These are phyloP conservation scores for Clarireedia homoeocarpa DNA, from an alignment of 2,329 filamentous ascomycete genomes.

Conservation along the genomic window DNA sequence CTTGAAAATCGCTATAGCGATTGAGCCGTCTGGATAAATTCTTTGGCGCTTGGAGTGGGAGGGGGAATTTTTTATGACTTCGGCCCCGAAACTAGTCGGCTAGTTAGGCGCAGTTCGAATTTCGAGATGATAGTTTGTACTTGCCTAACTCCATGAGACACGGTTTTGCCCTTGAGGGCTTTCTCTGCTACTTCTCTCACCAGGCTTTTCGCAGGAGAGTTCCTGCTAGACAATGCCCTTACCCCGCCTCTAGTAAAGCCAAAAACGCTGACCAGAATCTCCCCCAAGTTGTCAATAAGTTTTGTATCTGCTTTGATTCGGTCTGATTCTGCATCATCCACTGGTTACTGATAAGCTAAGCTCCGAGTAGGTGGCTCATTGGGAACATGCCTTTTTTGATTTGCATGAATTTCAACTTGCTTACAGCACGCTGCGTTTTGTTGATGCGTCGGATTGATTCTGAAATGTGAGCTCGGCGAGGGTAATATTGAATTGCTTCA, in stretches of 20 bases:
- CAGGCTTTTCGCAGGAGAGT: background rate
- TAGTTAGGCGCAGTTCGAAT: background rate
- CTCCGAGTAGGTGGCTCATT: background rate
- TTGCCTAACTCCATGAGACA: constrained; percentile 9
- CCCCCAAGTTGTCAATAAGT: constrained; percentile 9
- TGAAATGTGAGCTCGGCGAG: background rate
- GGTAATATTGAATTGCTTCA: background rate
- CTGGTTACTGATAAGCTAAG: constrained; percentile 1
- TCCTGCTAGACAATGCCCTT: accelerated
- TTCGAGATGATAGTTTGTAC: constrained; percentile 5
- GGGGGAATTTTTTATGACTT: background rate
- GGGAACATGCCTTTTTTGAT: background rate
- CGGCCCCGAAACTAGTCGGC: too few relatives aligned
- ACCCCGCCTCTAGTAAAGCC: constrained; percentile 3
- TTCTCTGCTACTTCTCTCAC: constrained; percentile 9
- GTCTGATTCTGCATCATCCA: constrained; percentile 13
- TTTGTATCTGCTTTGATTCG: constrained; percentile 16
- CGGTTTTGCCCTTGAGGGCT: constrained; percentile 5
- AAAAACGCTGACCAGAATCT: constrained; percentile 14
- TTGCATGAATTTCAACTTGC: background rate
- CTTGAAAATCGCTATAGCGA: constrained; percentile 1
- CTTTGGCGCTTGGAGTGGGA: background rate
- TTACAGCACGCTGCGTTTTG: background rate
- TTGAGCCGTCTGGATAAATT: background rate
- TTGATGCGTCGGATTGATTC: background rate